These are phyloP conservation scores for Carex cristatella DNA, from an alignment of 176 grass and related monocot species.

Conservation along the genomic window DNA sequence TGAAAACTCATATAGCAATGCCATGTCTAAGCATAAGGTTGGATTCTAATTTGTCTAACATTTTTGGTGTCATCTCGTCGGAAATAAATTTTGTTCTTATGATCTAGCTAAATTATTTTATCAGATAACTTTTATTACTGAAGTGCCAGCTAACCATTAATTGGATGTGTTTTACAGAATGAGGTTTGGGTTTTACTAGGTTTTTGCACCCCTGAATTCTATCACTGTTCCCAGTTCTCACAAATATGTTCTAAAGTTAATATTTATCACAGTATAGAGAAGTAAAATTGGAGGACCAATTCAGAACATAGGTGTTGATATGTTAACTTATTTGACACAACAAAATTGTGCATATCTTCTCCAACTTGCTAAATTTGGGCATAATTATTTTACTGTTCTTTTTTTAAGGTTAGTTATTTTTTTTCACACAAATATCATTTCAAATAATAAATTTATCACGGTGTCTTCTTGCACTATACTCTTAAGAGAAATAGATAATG, in stretches of 20 bases:
- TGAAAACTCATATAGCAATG: neutral
- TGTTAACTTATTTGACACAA: neutral
- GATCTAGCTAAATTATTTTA: neutral
- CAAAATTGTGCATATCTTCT: neutral
- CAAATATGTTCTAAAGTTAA: neutral
- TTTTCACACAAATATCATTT: too few species aligned
- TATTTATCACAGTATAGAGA: neutral
- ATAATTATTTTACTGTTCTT: neutral
- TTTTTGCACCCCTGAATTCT: neutral
- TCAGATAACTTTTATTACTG: neutral
- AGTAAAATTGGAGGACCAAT: neutral
- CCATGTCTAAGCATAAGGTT: neutral
- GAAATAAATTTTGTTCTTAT: neutral
- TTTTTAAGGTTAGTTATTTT: neutral
- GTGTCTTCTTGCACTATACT: too few species aligned
- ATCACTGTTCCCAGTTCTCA: neutral
- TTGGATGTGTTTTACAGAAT: neutral
- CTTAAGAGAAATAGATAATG: neutral
- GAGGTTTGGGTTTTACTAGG: neutral
- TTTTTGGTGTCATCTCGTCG: neutral
- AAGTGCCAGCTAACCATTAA: neutral
- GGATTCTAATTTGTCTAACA: neutral
- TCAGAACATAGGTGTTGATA: neutral
- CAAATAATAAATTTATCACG: too few species aligned
- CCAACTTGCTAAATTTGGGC: neutral